Evolutionary conservation across 140 eudicot genomes (phyloP), one percentile per base, ranked within the genome.

Genomic region (Ambrosia hybrid): DNA sequence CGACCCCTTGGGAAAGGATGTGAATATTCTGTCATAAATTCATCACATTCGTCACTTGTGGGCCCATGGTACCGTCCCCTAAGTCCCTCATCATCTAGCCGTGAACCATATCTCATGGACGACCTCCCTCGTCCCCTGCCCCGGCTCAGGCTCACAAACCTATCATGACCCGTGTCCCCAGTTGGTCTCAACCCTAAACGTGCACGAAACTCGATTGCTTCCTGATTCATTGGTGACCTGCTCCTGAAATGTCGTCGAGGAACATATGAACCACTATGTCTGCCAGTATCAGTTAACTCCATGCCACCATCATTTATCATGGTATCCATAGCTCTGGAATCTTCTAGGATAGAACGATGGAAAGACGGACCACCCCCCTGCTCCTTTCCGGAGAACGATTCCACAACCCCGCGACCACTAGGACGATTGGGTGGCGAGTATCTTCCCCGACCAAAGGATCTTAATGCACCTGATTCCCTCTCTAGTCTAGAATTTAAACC

Each of bases 381-480:
- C 75, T 69, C 51, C 74, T 38, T 11, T 68, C 86, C 1, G 78
- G 71, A 16, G 80, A 78, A 51, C 78, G 80, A 56, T 73, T 72
- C 86, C 83, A 82, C 21, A 60, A 56, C 52, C 72, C 30, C n/a
- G 30, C 30, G 30, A 21, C 30, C 77, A 51, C 77, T 17, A 41
- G 71, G 77, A 51, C 67, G 85, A 41, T 26, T 49, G 67, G 63
- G 73, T 55, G 73, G 76, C 10, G 83, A 60, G 73, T 77, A 77
- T 73, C 82, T 72, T 13, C 66, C 80, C 37, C 86, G 78, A 7
- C 75, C 86, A 70, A 78, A 77, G 59, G 83, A 78, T 63, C 80
- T 78, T 39, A 73, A 46, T 14, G 13, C 66, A 63, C 80, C 78
- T 9, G 83, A 68, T 60, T 78, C 82, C 64, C 78, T 72, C 57